Evolutionary conservation across 352 stramenopile genomes (phyloP), one percentile per base, ranked within the genome.

Genomic region (Saprolegnia parasitica): DNA sequence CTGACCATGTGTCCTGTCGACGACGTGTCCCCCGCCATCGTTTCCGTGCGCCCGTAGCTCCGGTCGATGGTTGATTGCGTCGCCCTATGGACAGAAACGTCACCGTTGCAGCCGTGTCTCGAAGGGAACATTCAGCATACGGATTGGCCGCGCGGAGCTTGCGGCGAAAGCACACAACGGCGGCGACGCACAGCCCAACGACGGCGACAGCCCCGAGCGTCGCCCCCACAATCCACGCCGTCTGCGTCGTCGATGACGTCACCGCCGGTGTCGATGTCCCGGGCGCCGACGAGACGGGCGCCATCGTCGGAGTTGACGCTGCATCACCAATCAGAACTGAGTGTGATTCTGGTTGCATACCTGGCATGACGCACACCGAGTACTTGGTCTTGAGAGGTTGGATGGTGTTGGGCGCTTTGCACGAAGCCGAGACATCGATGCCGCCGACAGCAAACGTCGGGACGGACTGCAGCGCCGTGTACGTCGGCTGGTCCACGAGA

Each of bases 301-400:
- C 29, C 29, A 35, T 35, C 5, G 29, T 35, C 29, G 29, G 29
- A 6, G 29, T 35, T 2, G 29, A 35, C 29, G 29, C 29, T 35
- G 5, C 29, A 35, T 5, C 29, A 35, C 29, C 29, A 35, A 35
- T 35, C 5, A 35, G 29, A 35, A 6, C 29, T 35, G 29, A 35
- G 29, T 35, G 29, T 35, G 29, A 2, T 35, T 35, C 29, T 35
- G 5, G 2, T 35, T 35, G 29, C 2, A 5, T 58, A 68, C 62
- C 46, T 58, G 62, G 29, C 23, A 40, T 56, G 16, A 68, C 62
- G 37, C 62, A 68, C 13, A 68, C 62, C n/a, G 62, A 40, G 26
- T 58, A 57, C 29, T 35, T 49, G 13, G 62, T 42, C 32, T 68
- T 57, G 29, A 68, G 62, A 10, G 40, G 40, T 40, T 45, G 54